Conservation (phyloP, 495 filamentous ascomycete species). For the Niebla homalea region DNA sequence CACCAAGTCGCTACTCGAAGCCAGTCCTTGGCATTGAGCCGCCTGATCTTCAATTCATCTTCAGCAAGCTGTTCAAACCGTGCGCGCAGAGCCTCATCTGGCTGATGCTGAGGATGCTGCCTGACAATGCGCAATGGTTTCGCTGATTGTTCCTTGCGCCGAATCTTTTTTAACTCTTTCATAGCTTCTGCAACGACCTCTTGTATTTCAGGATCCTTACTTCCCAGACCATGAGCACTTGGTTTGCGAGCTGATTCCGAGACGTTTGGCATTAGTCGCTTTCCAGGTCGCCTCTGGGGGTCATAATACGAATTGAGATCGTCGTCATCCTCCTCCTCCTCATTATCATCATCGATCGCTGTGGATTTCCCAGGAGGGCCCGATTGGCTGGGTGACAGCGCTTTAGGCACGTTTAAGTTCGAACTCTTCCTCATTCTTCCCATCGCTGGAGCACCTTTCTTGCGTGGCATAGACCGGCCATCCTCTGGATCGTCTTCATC, state of each 20-base stretch:
- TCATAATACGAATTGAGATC: neutral
- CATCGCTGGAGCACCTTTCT: neutral
- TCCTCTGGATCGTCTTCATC: slow-evolving; percentile 7
- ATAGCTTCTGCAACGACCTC: slow-evolving; percentile 22
- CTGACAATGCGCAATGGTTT: slow-evolving; percentile 24
- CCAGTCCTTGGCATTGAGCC: slow-evolving; percentile 26
- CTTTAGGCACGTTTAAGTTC: neutral
- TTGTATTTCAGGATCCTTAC: slow-evolving; percentile 13
- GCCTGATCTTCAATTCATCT: slow-evolving; percentile 18
- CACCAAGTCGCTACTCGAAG: slow-evolving; percentile 32
- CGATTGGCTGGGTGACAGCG: neutral
- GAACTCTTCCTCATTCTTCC: slow-evolving; percentile 2
- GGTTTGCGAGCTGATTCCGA: neutral
- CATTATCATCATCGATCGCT: neutral
- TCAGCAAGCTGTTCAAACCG: slow-evolving; percentile 18
- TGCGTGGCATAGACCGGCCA: neutral
- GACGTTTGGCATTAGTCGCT: neutral
- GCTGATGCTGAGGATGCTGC: slow-evolving; percentile 21
- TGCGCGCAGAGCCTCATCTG: slow-evolving; percentile 16
- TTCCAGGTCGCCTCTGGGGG: neutral
- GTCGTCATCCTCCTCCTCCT: neutral
- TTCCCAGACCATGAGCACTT: neutral
- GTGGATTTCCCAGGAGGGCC: neutral
- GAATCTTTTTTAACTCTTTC: slow-evolving; percentile 21
- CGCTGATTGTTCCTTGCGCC: slow-evolving; percentile 20